phyloP scores from a whole-genome alignment of 306 rosid species.

The Heteromeles arbutifolia region DNA sequence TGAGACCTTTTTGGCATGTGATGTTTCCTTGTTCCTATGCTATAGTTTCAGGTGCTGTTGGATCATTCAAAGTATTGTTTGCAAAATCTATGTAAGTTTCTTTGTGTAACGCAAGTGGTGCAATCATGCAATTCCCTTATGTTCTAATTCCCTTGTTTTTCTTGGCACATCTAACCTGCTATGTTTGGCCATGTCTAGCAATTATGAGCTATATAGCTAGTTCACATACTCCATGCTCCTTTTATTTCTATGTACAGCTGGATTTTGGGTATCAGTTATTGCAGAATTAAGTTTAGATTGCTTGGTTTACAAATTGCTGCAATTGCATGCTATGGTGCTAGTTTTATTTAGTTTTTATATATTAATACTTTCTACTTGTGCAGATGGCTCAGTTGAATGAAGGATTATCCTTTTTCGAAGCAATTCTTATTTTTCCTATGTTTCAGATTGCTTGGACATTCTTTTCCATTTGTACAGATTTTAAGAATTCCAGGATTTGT shows the following conservation, averaged over 20 bases:
- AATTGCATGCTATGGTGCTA: constrained; percentile 8
- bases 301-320: no score
- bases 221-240: constrained; percentile 91
- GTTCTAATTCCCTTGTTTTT: neutral
- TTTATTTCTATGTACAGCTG: constrained; percentile 36
- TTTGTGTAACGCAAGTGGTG: constrained; percentile 7
- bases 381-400: no score
- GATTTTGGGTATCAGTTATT: no score
- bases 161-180: constrained; percentile 75
- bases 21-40: constrained; percentile 91
- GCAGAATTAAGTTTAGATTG: no score
- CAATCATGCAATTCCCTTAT: neutral
- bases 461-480: constrained; percentile 94
- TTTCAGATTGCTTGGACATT: constrained; percentile 97
- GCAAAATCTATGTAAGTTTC: constrained; percentile 94
- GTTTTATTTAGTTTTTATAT: no score
- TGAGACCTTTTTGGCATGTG: constrained; percentile 78
- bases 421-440: constrained; percentile 98
- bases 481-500: constrained; percentile 75
- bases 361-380: no score
- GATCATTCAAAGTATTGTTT: constrained; percentile 94
- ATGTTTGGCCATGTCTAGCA: constrained; percentile 77
- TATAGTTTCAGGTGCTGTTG: constrained; percentile 93
- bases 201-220: constrained; percentile 88
- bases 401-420: constrained; percentile 90